Evolutionary conservation across 2,329 filamentous ascomycete genomes (phyloP).

Genomic region (Fusarium sp.): DNA sequence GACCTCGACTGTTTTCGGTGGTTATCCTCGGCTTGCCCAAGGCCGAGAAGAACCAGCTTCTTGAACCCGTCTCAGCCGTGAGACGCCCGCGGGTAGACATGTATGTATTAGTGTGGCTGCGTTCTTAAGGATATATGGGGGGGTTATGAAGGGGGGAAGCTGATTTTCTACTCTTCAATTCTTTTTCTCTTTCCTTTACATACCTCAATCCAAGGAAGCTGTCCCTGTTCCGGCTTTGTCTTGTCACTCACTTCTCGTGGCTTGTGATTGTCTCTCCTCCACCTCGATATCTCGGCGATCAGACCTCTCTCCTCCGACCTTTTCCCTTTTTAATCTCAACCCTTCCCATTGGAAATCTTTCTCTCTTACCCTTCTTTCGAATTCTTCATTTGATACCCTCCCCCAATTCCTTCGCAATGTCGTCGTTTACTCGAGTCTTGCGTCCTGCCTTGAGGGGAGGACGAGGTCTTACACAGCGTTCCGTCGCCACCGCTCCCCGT

Average conservation of each 20-base stretch:
- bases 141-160: not conserved
- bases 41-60: conserved; percentile 24
- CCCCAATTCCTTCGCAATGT: conserved; percentile 35
- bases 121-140: not conserved
- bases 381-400: not conserved
- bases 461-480: conserved; percentile 48
- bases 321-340: not conserved
- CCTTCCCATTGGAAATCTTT: not conserved
- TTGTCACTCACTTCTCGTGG: conserved; percentile 12
- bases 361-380: not conserved
- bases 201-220: not conserved
- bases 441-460: conserved; percentile 63
- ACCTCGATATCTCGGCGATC: conserved; percentile 9
- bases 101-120: conserved; percentile 9
- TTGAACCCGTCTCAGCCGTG: conserved; percentile 35
- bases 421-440: conserved; percentile 61
- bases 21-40: conserved; percentile 43
- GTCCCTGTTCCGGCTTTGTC: conserved; percentile 1
- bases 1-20: conserved; percentile 19
- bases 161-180: not conserved
- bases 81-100: not conserved
- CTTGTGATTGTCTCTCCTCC: conserved; percentile 35
- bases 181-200: not conserved
- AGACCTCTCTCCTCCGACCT: not conserved
- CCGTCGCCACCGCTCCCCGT: conserved; percentile 34